Conservation (phyloP, 768 basidiomycete species). For the Coprinopsis marcescibilis region DNA sequence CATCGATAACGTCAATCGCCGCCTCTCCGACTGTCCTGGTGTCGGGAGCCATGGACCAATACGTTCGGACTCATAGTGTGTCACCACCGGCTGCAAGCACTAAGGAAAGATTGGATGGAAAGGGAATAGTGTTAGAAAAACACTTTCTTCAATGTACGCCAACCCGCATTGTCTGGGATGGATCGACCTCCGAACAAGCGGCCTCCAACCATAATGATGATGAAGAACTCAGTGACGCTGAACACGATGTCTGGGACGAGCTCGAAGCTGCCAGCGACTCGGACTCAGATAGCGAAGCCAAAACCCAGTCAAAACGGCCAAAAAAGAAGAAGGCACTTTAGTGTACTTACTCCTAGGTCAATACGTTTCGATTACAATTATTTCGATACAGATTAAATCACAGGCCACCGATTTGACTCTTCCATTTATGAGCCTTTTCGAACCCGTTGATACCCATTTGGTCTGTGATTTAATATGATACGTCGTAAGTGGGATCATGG, state of each 20-base stretch:
- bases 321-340: not conserved
- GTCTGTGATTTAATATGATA: conserved; percentile 35
- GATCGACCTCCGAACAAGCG: conserved; percentile 14
- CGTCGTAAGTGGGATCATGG: conserved; percentile 5
- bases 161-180: conserved; percentile 61
- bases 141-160: conserved; percentile 57
- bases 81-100: conserved; percentile 42
- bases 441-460: conserved; percentile 80
- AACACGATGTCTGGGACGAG: conserved; percentile 63
- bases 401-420: conserved; percentile 66
- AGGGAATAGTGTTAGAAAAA: conserved; percentile 59
- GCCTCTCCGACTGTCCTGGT: conserved; percentile 47
- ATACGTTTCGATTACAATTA: not conserved
- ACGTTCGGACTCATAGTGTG: conserved; percentile 61
- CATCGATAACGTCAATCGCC: conserved; percentile 62
- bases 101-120: conserved; percentile 47
- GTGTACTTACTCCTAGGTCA: too few species aligned
- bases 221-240: conserved; percentile 49
- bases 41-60: conserved; percentile 66
- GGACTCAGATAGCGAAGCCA: conserved; percentile 9
- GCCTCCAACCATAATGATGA: conserved; percentile 15
- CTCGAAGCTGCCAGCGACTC: conserved; percentile 46
- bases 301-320: conserved; percentile 8
- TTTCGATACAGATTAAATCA: conserved; percentile 9
- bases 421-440: conserved; percentile 85